A percentile compares a stretch with the other conserved stretches of the same genome.
phyloP scores from a whole-genome alignment of 495 filamentous ascomycete genomes.

The Neurospora sp. region DNA sequence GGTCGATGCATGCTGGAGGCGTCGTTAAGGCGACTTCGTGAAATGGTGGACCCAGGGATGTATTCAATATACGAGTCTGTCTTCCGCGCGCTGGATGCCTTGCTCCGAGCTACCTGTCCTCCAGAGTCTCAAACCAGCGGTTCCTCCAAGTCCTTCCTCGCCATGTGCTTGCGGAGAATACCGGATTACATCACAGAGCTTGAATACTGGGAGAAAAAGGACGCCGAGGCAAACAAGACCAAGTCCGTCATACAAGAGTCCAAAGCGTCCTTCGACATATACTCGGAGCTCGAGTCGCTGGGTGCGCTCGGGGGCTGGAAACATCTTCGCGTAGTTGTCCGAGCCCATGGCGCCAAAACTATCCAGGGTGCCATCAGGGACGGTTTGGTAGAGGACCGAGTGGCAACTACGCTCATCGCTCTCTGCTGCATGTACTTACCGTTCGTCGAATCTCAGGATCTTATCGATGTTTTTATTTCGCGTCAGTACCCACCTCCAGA shows the following conservation, averaged over 20 bases:
- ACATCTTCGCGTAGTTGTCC: constrained; percentile 52
- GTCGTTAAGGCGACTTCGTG: no score
- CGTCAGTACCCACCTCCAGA: constrained; percentile 28
- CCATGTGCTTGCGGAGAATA: constrained; percentile 52
- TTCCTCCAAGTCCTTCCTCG: constrained; percentile 43
- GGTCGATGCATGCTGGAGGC: constrained; percentile 9
- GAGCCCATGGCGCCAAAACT: constrained; percentile 55
- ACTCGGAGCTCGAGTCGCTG: constrained; percentile 55
- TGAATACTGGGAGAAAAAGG: constrained; percentile 39
- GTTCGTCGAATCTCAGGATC: constrained; percentile 28
- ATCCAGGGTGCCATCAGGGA: constrained; percentile 44
- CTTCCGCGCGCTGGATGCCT: constrained; percentile 36
- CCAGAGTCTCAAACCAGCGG: constrained; percentile 3
- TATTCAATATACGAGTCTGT: constrained; percentile 22
- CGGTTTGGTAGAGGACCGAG: constrained; percentile 30
- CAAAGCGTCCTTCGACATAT: constrained; percentile 41
- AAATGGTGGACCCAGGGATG: not conserved
- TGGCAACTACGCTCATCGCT: constrained; percentile 29
- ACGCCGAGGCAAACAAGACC: constrained; percentile 41
- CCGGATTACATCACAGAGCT: constrained; percentile 55
- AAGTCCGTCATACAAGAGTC: constrained; percentile 28
- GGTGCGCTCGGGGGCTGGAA: constrained; percentile 55
- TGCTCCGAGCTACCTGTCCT: constrained; percentile 35
- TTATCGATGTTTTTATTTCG: constrained; percentile 25
- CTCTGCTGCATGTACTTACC: constrained; percentile 31